Evolutionary conservation across 139 green algal genomes (phyloP), one percentile per base, ranked within the genome.

Genomic region (Picochlorum sp.): DNA sequence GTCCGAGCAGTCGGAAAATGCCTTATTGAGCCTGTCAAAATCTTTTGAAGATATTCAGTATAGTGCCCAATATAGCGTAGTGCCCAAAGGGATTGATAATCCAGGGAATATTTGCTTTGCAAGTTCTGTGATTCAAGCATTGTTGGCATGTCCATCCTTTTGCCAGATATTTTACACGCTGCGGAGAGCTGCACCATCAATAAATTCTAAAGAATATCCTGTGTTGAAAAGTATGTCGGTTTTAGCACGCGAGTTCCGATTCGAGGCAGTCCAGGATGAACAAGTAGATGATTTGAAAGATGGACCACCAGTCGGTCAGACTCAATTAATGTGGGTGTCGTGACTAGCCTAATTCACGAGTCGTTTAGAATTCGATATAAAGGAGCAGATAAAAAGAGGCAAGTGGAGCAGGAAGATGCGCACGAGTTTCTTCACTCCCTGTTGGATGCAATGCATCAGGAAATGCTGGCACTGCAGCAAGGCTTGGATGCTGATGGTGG

Each of bases 101-200:
- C 86, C 82, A 0, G 86, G 86, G 54, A 91, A 92, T 75, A 73
- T 82, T 3, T 93, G 86, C 82, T 94, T 94, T 66, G 78, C 89
- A 67, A 92, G 89, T 72, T 73, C 71, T 24, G 86, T 79, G 1
- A 66, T 90, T 57, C 81, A 88, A 79, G 83, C 83, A n/a, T 70
- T 94, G 54, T 70, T 94, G 61, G 81, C 69, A 6, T 78, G 71
- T 59, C 45, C 50, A 13, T 59, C 66, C 30, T 94, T 94, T 70
- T 89, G 82, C 58, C 15, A 30, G 8, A 62, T 91, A 41, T 50
- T 90, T 57, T 32, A 59, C 9, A 41, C 38, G 28, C 76, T 94
- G 50, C 56, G 52, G 2, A n/a, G 30, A 1, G 73, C 76, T 9
- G 28, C 37, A 5, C 63, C 77, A 1, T 67, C 73, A 37, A 66